Evolutionary conservation across 169 alveolate species (phyloP).

Genomic region (Eimeria mitis): DNA sequence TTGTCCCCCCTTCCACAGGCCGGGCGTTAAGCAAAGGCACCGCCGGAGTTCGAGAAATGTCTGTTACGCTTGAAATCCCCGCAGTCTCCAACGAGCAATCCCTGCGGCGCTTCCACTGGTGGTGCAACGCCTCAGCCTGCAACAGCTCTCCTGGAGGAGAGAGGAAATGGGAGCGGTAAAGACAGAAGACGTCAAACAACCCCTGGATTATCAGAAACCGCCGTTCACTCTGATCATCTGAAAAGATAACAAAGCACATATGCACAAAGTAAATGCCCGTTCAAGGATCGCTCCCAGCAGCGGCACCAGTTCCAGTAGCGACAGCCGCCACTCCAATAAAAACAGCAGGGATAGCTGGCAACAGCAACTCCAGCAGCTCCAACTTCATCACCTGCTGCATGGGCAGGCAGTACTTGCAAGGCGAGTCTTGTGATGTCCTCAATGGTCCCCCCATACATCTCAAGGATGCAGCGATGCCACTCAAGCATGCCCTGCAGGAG

Average conservation of each 20-base stretch:
- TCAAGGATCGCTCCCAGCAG: background rate
- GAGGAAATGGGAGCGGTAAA: slow-evolving; percentile 65
- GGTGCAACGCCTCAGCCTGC: slow-evolving; percentile 73
- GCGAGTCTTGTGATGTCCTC: slow-evolving; percentile 64
- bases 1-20: background rate
- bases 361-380: slow-evolving; percentile 13
- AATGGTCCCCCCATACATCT: slow-evolving; percentile 56
- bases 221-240: slow-evolving; percentile 68
- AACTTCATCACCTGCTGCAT: slow-evolving; percentile 22
- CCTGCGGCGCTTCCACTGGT: slow-evolving; percentile 55
- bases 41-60: background rate
- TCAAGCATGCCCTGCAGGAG: slow-evolving; percentile 21
- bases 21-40: background rate
- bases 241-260: background rate
- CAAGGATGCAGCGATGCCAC: slow-evolving; percentile 66
- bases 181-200: slow-evolving; percentile 64
- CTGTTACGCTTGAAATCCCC: background rate
- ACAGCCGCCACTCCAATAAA: slow-evolving; percentile 17
- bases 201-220: slow-evolving; percentile 43
- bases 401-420: slow-evolving; percentile 69
- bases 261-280: background rate
- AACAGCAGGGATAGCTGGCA: background rate
- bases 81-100: background rate
- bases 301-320: slow-evolving; percentile 31
- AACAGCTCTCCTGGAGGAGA: slow-evolving; percentile 51